These are phyloP conservation scores for Cyphellophora europaea DNA, from an alignment of 2,329 filamentous ascomycete genomes.

Conservation along the genomic window DNA sequence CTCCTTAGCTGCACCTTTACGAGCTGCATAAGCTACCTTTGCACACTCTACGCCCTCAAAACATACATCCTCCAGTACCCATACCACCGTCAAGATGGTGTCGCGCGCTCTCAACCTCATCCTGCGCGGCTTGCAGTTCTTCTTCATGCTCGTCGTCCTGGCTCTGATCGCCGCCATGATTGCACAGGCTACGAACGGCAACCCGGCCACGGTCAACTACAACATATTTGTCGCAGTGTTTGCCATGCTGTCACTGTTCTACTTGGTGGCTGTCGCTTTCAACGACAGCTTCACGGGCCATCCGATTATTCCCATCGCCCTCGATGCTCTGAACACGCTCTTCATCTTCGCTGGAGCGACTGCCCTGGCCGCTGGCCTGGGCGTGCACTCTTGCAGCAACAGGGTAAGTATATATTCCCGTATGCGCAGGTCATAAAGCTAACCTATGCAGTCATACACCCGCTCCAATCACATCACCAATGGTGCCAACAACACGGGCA, in stretches of 20 bases:
- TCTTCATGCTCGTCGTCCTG: constrained; percentile 52
- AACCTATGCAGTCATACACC: constrained; percentile 26
- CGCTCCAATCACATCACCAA: constrained; percentile 36
- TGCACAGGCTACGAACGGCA: constrained; percentile 40
- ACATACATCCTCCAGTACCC: neutral
- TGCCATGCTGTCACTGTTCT: constrained; percentile 38
- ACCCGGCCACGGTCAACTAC: constrained; percentile 49
- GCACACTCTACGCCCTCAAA: neutral
- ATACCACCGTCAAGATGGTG: constrained; percentile 26
- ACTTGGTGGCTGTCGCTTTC: constrained; percentile 34
- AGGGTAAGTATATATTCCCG: constrained; percentile 24
- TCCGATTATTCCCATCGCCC: constrained; percentile 31
- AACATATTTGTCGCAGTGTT: constrained; percentile 40
- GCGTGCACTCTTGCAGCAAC: constrained; percentile 36
- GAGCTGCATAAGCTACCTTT: too few relatives aligned
- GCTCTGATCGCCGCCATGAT: constrained; percentile 56
- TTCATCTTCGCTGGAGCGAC: constrained; percentile 40
- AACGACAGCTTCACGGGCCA: constrained; percentile 30
- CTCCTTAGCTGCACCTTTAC: neutral
- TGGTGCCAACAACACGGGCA: constrained; percentile 26
- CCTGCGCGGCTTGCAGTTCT: constrained; percentile 40
- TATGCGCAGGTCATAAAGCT: neutral
- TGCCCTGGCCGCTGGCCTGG: constrained; percentile 37
- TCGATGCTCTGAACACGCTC: constrained; percentile 38
- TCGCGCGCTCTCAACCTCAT: constrained; percentile 29